Conservation (phyloP, 805 yeast genomes). For the Candida sanyiensis region DNA sequence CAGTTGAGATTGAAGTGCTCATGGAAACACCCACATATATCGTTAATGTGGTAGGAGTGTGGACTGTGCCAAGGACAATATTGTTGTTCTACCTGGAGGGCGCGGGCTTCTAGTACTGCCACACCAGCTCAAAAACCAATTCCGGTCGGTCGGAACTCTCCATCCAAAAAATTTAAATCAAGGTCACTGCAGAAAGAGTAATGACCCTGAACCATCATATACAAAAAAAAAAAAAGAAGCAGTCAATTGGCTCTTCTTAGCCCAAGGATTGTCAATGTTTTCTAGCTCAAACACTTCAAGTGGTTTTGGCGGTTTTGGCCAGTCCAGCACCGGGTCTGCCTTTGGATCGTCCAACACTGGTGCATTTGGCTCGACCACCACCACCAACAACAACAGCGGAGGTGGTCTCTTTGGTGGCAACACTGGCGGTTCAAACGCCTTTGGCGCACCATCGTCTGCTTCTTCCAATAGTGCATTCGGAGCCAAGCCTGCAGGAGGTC, state of each 20-base stretch:
- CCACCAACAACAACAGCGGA: constrained; percentile 22
- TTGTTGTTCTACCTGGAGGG: too few relatives aligned
- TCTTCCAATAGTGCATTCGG: constrained; percentile 17
- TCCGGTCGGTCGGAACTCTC: too few relatives aligned
- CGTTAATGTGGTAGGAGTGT: too few relatives aligned
- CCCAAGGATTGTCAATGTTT: constrained; percentile 17
- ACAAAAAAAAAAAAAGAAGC: too few relatives aligned
- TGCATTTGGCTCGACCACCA: constrained; percentile 3
- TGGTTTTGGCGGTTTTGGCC: constrained; percentile 32
- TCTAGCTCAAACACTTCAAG: constrained; percentile 23
- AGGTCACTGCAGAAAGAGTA: too few relatives aligned
- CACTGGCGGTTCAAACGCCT: constrained; percentile 21
- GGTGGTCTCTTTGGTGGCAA: constrained; percentile 36
- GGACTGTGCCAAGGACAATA: too few relatives aligned
- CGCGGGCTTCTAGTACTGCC: too few relatives aligned
- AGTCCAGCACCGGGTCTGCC: constrained; percentile 22
- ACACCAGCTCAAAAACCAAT: too few relatives aligned
- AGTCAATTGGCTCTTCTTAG: constrained; percentile 1
- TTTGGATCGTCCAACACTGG: constrained; percentile 23
- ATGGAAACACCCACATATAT: too few relatives aligned
- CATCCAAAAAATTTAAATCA: too few relatives aligned
- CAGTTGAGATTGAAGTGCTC: too few relatives aligned
- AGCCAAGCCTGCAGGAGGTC: constrained; percentile 24
- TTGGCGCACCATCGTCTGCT: constrained; percentile 16
- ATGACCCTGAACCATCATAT: too few relatives aligned